Evolutionary conservation across 2,329 filamentous ascomycete species (phyloP).

Genomic region (Blastomyces emzantsi): DNA sequence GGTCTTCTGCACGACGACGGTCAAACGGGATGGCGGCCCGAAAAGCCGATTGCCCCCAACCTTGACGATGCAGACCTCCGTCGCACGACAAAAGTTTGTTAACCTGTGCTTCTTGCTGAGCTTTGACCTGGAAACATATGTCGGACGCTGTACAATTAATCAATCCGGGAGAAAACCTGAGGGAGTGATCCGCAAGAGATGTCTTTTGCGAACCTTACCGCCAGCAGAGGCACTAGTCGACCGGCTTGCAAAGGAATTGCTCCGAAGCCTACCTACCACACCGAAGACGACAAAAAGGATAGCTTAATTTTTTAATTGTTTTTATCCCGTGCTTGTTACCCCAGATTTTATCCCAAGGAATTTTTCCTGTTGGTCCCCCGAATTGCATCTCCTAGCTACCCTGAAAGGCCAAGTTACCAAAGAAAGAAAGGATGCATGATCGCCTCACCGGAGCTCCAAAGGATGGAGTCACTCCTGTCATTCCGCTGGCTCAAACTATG

Average conservation of each 20-base stretch:
- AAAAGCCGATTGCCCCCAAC: background rate
- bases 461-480: background rate
- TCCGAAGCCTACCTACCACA: background rate
- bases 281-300: background rate
- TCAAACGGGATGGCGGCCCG: background rate
- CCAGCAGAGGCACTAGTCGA: background rate
- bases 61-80: background rate
- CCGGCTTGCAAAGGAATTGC: no score
- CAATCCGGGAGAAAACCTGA: background rate
- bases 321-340: background rate
- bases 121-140: background rate
- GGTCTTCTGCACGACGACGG: background rate
- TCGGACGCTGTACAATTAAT: background rate
- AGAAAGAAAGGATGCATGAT: background rate
- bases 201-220: background rate
- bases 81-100: background rate
- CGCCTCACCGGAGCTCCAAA: conserved; percentile 1
- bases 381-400: background rate
- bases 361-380: background rate
- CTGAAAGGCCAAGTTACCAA: background rate
- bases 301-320: background rate
- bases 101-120: background rate
- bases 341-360: background rate
- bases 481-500: background rate
- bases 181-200: background rate